Percentiles rank a stretch among this genome's conserved stretches.
Evolutionary conservation across 352 stramenopile species (phyloP).

Genomic region (Discostella stelligera): DNA sequence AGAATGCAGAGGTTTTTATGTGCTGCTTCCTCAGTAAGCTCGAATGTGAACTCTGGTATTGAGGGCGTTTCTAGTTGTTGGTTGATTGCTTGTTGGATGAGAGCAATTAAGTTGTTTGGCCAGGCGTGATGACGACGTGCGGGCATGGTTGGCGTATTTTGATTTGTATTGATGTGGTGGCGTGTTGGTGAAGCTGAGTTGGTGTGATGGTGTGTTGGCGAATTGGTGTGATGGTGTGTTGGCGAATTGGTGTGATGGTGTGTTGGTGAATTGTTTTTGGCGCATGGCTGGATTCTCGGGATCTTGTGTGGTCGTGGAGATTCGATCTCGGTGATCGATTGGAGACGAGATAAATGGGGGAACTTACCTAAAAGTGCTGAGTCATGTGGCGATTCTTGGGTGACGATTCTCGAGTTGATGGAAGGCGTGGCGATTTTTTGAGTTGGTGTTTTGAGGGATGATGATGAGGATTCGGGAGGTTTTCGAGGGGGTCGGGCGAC

Average conservation of each 20-base stretch:
- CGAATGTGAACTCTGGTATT: not conserved
- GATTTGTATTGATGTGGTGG: not conserved
- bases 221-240: too few relatives aligned
- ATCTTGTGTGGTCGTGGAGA: too few relatives aligned
- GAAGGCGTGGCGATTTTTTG: too few relatives aligned
- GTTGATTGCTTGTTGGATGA: not conserved
- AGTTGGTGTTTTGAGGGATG: not conserved
- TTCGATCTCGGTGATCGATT: too few relatives aligned
- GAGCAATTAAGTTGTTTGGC: slow-evolving; percentile 1
- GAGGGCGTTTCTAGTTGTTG: not conserved
- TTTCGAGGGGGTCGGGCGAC: not conserved
- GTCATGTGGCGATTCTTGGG: not conserved
- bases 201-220: too few relatives aligned
- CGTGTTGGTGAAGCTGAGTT: not conserved
- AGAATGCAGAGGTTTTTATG: slow-evolving; percentile 2
- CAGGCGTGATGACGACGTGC: not conserved
- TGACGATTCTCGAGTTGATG: too few relatives aligned
- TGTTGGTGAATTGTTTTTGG: too few relatives aligned
- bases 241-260: too few relatives aligned
- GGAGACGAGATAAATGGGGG: too few relatives aligned
- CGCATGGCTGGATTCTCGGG: too few relatives aligned
- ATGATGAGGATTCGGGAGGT: not conserved
- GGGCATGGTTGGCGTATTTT: too few relatives aligned
- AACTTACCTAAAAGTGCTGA: not conserved
- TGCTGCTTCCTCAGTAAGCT: slow-evolving; percentile 1